Evolutionary conservation across 78 protist genomes (phyloP).

Genomic region (Dictyostelium brefeldianum): DNA sequence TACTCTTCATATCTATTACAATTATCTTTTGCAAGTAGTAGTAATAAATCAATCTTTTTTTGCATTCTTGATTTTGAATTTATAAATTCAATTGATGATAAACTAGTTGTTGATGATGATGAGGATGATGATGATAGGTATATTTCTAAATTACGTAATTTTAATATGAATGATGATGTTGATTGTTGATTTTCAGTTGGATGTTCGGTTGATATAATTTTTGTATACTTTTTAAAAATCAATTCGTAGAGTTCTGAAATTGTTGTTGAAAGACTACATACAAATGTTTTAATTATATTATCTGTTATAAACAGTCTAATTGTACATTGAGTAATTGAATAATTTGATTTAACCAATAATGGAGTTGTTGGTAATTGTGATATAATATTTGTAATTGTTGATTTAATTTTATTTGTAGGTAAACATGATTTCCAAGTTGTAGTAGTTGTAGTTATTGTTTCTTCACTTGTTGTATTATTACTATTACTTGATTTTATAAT

Average conservation of each 20-base stretch:
- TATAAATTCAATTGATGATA: slow-evolving; percentile 61
- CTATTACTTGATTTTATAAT: neutral
- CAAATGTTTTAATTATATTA: slow-evolving; percentile 59
- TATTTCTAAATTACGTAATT: slow-evolving; percentile 63
- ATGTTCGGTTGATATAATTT: slow-evolving; percentile 19
- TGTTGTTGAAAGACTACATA: slow-evolving; percentile 32
- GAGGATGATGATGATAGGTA: neutral
- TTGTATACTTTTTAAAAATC: slow-evolving; percentile 24
- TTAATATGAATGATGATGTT: slow-evolving; percentile 7
- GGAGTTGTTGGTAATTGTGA: slow-evolving; percentile 7
- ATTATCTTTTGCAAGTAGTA: neutral
- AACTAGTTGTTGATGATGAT: no score
- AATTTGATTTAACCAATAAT: neutral
- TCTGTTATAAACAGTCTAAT: slow-evolving; percentile 46
- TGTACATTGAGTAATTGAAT: slow-evolving; percentile 36
- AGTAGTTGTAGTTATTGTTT: neutral
- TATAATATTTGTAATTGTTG: neutral
- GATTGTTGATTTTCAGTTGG: neutral
- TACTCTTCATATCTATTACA: neutral
- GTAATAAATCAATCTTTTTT: slow-evolving; percentile 66
- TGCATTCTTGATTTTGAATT: slow-evolving; percentile 72
- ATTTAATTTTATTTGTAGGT: neutral
- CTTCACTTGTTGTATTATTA: neutral
- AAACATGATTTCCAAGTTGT: slow-evolving; percentile 30
- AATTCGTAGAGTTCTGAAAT: slow-evolving; percentile 42